Base-by-base conservation (phyloP, 176 grass and related monocot species). In the Zoysia pacifica region DNA sequence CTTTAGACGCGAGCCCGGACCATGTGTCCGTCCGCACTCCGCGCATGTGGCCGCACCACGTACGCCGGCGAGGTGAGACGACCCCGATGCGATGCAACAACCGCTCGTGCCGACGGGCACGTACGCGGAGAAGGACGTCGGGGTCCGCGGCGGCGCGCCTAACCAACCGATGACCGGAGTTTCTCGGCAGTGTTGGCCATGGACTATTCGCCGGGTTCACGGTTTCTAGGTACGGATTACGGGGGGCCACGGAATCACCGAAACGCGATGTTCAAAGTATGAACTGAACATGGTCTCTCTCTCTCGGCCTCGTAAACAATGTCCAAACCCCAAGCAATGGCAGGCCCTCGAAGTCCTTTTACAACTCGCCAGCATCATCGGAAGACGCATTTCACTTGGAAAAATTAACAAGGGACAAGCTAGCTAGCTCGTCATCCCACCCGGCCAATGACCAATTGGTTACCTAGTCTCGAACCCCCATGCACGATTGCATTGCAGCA, bases 381-480 rank as follows among this genome's bases (percentile, higher is more conserved):
- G 82, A 35, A 47, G 38, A 4, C 10, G 73, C 62, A 48, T 63
- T 79, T 89, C 64, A 59, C 55, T 80, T 90, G 70, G 62, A 62
- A 70, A 79, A 50, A 82, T 67, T 67, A 71, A 51, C 76, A 65
- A 73, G 36, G 46, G 75, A 65, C 76, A 87, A 8, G 5, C 69
- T 61, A 28, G 28, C 28, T 28, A 28, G 28, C 28, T 28, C 28
- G 28, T 28, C 28, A 28, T 62, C 18, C 35, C 36, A 48, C 51
- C 61, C 64, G 39, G 47, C 80, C 73, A 82, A 72, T 72, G 63
- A 61, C 62, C 66, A 82, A 18, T 20, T 79, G 62, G 64, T 87
- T 87, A 48, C 18, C 67, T 19, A 69, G 52, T 53, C 76, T 1
- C 76, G 4, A 8, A 55, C 6, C 63, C 63, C 76, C 63, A 43